Base-by-base conservation (phyloP, 2,329 filamentous ascomycete genomes). In the Rutstroemia sp. region DNA sequence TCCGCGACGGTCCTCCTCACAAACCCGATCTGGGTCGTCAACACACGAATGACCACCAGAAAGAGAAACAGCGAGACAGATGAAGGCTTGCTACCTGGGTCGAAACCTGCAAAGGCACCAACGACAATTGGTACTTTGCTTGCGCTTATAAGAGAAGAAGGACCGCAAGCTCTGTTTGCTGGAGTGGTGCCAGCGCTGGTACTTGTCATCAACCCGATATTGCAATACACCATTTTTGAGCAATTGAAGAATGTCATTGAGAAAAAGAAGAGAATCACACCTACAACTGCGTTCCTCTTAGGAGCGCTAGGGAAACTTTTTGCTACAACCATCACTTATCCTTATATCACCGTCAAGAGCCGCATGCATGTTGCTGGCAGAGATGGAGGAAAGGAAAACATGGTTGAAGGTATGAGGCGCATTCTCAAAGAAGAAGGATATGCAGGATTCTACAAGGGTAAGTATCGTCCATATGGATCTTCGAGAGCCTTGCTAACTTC, bases 11-110 rank as follows among this genome's bases (percentile, higher is more conserved):
- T 99, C 63, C 79, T 99, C 68, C 80, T 96, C 68, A 99, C 94
- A 59, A 99, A 99, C 77, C 94, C 94, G 48, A 99, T 99, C 74
- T 99, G 94, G 94, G 94, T 99, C 52, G 79, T 99, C 72, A 99
- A 99, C 79, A 99, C 94, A 54, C 88, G 94, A 69, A 95, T 99
- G 87, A 99, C 94, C 21, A 92, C 94, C 50, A 85, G 90, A 67
- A 87, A 88, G 74, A 82, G 82, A 62, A 69, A 66, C 37, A 71
- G 75, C 63, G 71, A 76, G 62, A 62, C 74, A 2, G 71, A 74
- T 52, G 70, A 74, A 61, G 72, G 73, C 57, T 63, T 75, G 55
- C 71, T 76, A 58, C 71, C 71, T 21, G 75, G 72, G 48, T 68
- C 66, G n/a, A 68, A 67, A 56, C 59, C 65, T 5, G 72, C 76